phyloP scores from a whole-genome alignment of 2,329 filamentous ascomycete genomes.

The Alternaria arborescens region DNA sequence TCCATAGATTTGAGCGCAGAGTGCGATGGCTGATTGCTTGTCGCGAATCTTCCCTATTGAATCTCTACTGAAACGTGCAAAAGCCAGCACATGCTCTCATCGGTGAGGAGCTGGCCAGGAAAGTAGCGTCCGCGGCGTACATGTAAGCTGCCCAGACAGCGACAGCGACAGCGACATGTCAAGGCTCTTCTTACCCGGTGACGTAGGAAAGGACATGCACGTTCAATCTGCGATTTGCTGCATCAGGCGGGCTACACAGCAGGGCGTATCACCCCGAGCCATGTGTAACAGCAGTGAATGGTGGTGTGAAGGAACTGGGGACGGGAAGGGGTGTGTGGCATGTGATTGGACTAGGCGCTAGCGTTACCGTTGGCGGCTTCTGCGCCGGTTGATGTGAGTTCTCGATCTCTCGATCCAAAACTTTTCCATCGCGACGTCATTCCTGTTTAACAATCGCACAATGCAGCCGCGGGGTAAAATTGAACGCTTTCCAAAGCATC shows the following conservation, averaged over 20 bases:
- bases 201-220: neutral
- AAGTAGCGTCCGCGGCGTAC: neutral
- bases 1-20: neutral
- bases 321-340: constrained; percentile 10
- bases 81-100: neutral
- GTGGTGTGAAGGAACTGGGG: constrained; percentile 22
- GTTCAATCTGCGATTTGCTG: constrained; percentile 1
- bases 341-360: constrained; percentile 24
- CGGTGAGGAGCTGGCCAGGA: neutral
- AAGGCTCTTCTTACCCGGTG: constrained; percentile 4
- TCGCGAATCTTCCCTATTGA: constrained; percentile 5
- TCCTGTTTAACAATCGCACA: constrained; percentile 11
- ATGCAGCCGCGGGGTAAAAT: constrained; percentile 2
- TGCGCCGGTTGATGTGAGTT: constrained; percentile 18
- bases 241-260: constrained; percentile 1
- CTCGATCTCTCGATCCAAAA: constrained; percentile 30
- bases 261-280: constrained; percentile 25
- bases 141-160: neutral
- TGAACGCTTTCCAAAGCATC: neutral
- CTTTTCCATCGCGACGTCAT: constrained; percentile 19
- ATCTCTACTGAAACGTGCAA: neutral
- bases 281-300: constrained; percentile 20
- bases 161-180: neutral
- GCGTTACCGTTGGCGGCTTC: constrained; percentile 18
- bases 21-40: neutral